A percentile compares a stretch with the other conserved stretches of the same genome.
phyloP scores from a whole-genome alignment of 2,329 filamentous ascomycete genomes.

The Claviceps arundinis region DNA sequence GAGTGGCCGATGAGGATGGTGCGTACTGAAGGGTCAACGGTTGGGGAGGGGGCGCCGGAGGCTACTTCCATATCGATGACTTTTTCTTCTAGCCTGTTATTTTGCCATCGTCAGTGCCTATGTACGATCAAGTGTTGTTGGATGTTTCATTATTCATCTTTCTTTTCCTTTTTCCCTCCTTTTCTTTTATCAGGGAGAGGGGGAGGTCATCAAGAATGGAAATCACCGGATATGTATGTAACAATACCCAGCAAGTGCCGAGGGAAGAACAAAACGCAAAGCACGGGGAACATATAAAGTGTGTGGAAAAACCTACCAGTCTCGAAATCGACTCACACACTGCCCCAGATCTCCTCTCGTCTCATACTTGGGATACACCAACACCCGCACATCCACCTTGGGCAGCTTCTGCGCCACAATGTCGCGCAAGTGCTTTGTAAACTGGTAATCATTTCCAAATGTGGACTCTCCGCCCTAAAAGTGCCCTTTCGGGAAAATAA shows the following conservation, averaged over 20 bases:
- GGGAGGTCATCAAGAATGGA: background rate
- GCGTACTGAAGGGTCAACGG: conserved; percentile 71
- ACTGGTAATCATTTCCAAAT: conserved; percentile 51
- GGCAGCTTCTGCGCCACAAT: conserved; percentile 54
- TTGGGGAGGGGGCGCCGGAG: conserved; percentile 67
- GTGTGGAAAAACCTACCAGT: conserved; percentile 47
- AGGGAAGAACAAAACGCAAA: no score
- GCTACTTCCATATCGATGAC: conserved; percentile 90
- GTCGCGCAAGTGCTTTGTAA: conserved; percentile 57
- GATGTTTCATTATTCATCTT: no score
- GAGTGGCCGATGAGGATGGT: conserved; percentile 76
- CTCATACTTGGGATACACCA: conserved; percentile 71
- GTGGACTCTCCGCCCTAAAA: conserved; percentile 61
- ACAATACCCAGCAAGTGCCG: no score
- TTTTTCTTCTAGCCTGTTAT: conserved; percentile 64
- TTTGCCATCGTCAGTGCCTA: no score
- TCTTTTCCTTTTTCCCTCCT: no score
- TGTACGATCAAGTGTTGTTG: no score
- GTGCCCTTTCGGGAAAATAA: background rate
- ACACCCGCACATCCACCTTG: conserved; percentile 49
- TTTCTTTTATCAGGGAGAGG: background rate
- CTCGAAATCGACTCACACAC: conserved; percentile 59
- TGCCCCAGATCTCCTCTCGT: conserved; percentile 64
- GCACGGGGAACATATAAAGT: no score
- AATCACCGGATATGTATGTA: background rate